Conservation (phyloP, 2,329 filamentous ascomycete genomes). For the Aspergillus brasiliensis region DNA sequence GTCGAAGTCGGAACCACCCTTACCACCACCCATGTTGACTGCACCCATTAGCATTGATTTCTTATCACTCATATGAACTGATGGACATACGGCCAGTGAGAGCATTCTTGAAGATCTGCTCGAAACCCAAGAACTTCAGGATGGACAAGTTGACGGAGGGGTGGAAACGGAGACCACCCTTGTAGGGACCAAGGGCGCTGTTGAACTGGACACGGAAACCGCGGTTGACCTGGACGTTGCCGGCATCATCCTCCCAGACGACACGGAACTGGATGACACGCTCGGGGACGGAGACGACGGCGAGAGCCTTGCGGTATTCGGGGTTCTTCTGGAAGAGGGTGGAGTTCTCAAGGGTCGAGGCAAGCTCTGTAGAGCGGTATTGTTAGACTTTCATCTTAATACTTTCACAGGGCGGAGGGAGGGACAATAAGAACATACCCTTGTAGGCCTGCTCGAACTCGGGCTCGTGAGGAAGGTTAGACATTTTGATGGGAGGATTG, state of each 20-base stretch:
- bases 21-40: slow-evolving; percentile 95
- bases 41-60: slow-evolving; percentile 8
- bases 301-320: slow-evolving; percentile 88
- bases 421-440: slow-evolving; percentile 57
- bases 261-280: slow-evolving; percentile 97
- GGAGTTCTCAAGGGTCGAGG: slow-evolving; percentile 90
- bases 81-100: slow-evolving; percentile 78
- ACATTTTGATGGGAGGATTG: slow-evolving; percentile 58
- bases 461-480: slow-evolving; percentile 82
- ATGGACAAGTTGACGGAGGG: slow-evolving; percentile 66
- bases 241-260: slow-evolving; percentile 93
- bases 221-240: slow-evolving; percentile 82
- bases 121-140: slow-evolving; percentile 97
- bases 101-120: slow-evolving; percentile 99
- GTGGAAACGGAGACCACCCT: slow-evolving; percentile 94
- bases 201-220: slow-evolving; percentile 99
- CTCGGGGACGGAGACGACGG: slow-evolving; percentile 87
- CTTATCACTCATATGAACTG: neutral
- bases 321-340: slow-evolving; percentile 91
- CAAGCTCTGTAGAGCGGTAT: slow-evolving; percentile 68
- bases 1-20: slow-evolving; percentile 97
- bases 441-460: slow-evolving; percentile 99
- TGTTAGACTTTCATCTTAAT: slow-evolving; percentile 4
- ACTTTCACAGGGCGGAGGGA: too few relatives aligned
- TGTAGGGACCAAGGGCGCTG: slow-evolving; percentile 95